A percentile compares a stretch with the other conserved stretches of the same genome.
These are phyloP conservation scores for Sphaerobolus stellatus DNA, from an alignment of 1,284 basidiomycete species.

Conservation along the genomic window DNA sequence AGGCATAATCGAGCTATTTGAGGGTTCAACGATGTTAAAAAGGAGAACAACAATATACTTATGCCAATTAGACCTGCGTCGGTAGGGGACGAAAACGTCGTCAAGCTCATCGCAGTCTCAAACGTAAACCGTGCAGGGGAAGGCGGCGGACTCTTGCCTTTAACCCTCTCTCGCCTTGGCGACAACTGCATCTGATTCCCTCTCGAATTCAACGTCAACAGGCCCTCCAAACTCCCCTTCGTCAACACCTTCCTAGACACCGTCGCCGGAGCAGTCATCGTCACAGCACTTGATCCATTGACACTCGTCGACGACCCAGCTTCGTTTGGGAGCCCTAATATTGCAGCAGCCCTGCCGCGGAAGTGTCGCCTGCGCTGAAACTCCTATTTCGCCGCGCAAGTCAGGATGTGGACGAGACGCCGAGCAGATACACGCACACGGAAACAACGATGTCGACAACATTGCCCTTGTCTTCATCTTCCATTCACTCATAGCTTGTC, in stretches of 20 bases:
- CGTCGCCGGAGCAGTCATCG: background rate
- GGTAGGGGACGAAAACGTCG: background rate
- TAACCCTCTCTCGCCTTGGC: background rate
- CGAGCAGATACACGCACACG: conserved; percentile 2
- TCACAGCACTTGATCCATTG: background rate
- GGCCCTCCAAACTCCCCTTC: background rate
- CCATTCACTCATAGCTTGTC: conserved; percentile 11
- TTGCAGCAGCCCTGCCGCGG: conserved; percentile 4
- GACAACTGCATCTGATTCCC: background rate
- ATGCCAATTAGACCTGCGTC: too few relatives aligned
- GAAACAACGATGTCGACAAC: background rate
- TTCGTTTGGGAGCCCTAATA: conserved; percentile 4
- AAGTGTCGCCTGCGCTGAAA: background rate
- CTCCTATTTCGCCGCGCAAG: conserved; percentile 2
- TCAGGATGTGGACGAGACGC: background rate
- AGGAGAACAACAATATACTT: too few relatives aligned
- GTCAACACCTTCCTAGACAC: background rate
- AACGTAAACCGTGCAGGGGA: background rate
- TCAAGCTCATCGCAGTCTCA: background rate
- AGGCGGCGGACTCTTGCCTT: background rate
- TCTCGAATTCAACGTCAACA: background rate
- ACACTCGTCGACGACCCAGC: background rate
- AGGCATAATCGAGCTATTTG: too few relatives aligned
- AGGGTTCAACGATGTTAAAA: too few relatives aligned
- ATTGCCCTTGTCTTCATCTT: conserved; percentile 4